Evolutionary conservation across 208 protist species (phyloP), one percentile per base, ranked within the genome.

Genomic region (Vickermania ingenoplastis): DNA sequence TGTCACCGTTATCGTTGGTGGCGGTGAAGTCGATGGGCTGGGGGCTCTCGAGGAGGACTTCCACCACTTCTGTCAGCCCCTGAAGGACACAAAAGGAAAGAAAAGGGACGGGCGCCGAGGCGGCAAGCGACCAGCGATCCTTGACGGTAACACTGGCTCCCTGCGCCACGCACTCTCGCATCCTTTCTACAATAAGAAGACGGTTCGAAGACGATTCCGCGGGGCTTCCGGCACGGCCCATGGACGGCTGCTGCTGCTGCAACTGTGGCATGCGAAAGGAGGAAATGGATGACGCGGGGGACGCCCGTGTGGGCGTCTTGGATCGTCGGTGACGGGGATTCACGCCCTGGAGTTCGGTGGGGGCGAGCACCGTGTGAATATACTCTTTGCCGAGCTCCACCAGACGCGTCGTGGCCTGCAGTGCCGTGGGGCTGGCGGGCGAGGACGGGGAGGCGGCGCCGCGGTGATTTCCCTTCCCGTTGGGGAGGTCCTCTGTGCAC

Each of bases 351-450:
- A n/a, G n/a, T n/a, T 53, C 24, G n/a, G n/a, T n/a, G n/a, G n/a
- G n/a, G n/a, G n/a, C n/a, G 4, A 30, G 41, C 21, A 66, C 2
- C 13, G 55, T 26, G 30, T 49, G 60, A 7, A 70, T 31, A 53
- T 24, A 30, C 3, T 68, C 67, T 31, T 62, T 59, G 41, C 41
- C 53, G 2, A 59, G 31, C 24, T 50, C 53, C 1, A 24, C 45
- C 24, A 57, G 28, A 5, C 56, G 53, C 21, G 41, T 55, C 2
- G 64, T 30, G 17, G 54, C 60, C 29, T 72, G 59, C 22, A 31
- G 58, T 59, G 61, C 71, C 4, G 31, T 29, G 13, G 49, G 28
- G 36, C 11, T 45, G 11, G 17, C 36, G 11, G 17, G 11, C 36
- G 36, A n/a, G 36, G 17, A 17, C 11, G 36, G 36, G 17, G 36